These are phyloP conservation scores for Teunomyces gatunensis DNA, from an alignment of 805 yeast genomes.

Conservation along the genomic window DNA sequence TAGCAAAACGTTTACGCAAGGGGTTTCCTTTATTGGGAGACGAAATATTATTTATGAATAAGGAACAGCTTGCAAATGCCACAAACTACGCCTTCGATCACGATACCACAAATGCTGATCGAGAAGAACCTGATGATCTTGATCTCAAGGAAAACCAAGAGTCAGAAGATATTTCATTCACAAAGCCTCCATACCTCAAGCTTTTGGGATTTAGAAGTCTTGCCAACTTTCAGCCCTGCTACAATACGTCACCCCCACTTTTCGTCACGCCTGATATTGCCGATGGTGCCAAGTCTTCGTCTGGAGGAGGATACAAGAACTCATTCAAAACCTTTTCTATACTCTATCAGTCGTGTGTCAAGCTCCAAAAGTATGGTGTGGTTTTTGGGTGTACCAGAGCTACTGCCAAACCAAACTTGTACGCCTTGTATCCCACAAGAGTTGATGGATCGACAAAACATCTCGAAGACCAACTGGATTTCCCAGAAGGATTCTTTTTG, in stretches of 20 bases:
- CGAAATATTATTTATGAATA: conserved; percentile 23
- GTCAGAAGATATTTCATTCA: conserved; percentile 8
- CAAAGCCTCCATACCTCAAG: conserved; percentile 50
- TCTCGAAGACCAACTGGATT: conserved; percentile 14
- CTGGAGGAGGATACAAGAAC: conserved; percentile 48
- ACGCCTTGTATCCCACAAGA: conserved; percentile 57
- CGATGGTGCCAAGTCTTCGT: conserved; percentile 27
- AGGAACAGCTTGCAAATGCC: conserved; percentile 26
- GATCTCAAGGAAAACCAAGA: conserved; percentile 8
- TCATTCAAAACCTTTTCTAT: conserved; percentile 68
- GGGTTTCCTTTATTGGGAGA: conserved; percentile 19
- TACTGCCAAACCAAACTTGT: conserved; percentile 54
- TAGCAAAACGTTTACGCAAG: conserved; percentile 22
- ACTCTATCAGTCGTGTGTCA: conserved; percentile 57
- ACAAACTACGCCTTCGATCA: conserved; percentile 36
- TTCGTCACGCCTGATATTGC: conserved; percentile 68
- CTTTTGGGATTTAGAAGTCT: conserved; percentile 65
- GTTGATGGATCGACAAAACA: conserved; percentile 16
- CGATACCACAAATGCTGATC: conserved; percentile 12
- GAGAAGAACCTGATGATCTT: conserved; percentile 6
- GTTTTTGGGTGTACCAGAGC: conserved; percentile 67
- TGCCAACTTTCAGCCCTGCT: conserved; percentile 45
- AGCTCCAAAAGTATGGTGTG: conserved; percentile 55
- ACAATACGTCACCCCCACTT: conserved; percentile 52
- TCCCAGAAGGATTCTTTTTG: conserved; percentile 73